Conservation (phyloP, 441 rosid genomes). For the Eugenia klotzschiana region DNA sequence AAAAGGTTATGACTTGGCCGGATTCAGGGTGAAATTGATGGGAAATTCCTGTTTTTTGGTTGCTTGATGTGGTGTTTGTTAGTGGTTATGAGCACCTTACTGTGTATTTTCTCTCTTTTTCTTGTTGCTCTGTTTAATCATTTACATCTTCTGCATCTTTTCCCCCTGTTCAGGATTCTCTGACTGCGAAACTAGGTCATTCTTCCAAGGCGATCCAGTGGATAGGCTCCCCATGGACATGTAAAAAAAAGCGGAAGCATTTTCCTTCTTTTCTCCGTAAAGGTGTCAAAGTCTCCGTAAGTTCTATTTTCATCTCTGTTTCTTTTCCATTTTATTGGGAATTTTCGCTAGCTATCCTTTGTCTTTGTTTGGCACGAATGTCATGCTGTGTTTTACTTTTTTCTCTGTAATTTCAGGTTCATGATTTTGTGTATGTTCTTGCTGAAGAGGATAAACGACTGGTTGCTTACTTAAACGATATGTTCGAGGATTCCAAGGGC, state of each 20-base stretch:
- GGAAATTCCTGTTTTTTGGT: neutral
- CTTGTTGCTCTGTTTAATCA: neutral
- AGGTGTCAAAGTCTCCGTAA: constrained; percentile 58
- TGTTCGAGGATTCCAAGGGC: constrained; percentile 62
- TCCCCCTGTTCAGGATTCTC: constrained; percentile 12
- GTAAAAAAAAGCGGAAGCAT: constrained; percentile 46
- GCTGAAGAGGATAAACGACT: constrained; percentile 58
- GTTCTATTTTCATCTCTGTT: constrained; percentile 1
- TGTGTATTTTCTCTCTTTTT: neutral
- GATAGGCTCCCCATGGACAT: constrained; percentile 60
- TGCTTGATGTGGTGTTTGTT: neutral
- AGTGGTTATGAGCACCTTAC: neutral
- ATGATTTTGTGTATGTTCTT: constrained; percentile 57
- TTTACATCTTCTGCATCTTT: neutral
- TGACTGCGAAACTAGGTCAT: constrained; percentile 9
- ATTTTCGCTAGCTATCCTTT: neutral
- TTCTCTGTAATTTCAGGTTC: constrained; percentile 25
- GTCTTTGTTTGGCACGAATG: neutral
- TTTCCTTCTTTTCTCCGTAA: constrained; percentile 41
- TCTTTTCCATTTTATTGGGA: neutral
- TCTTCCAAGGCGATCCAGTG: constrained; percentile 23
- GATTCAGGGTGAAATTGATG: neutral
- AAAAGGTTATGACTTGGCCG: neutral
- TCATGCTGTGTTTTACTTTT: neutral
- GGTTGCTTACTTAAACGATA: constrained; percentile 67